Conservation (phyloP, 768 basidiomycete genomes). For the Lactarius indigo region DNA sequence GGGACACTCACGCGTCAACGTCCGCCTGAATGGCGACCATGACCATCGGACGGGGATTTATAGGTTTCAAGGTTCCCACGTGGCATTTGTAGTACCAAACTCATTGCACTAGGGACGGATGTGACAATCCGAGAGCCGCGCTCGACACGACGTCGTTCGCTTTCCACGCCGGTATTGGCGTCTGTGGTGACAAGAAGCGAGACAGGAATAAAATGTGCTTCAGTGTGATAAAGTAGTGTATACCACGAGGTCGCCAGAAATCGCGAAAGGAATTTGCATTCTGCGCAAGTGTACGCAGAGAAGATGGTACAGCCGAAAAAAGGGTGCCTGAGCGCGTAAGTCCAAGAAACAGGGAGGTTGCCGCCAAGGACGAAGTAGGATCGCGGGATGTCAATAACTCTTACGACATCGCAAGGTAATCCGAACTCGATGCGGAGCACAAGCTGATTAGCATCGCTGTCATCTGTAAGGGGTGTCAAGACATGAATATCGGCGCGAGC, state of each 20-base stretch:
- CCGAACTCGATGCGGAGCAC: slow-evolving; percentile 14
- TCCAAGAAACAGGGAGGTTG: slow-evolving; percentile 12
- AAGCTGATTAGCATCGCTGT: slow-evolving; percentile 5
- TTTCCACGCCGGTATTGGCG: slow-evolving; percentile 29
- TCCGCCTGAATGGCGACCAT: slow-evolving; percentile 79
- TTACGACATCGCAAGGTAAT: slow-evolving; percentile 12
- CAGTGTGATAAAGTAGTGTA: slow-evolving; percentile 83
- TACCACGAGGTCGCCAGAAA: slow-evolving; percentile 73
- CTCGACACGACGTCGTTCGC: slow-evolving; percentile 81
- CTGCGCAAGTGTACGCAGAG: slow-evolving; percentile 38
- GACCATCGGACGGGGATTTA: slow-evolving; percentile 89
- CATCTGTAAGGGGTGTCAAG: slow-evolving; percentile 7
- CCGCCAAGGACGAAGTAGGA: background rate
- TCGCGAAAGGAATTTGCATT: slow-evolving; percentile 70
- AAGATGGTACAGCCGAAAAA: slow-evolving; percentile 5
- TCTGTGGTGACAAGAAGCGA: slow-evolving; percentile 29
- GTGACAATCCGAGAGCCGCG: slow-evolving; percentile 87
- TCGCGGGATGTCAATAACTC: background rate
- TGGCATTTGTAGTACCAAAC: slow-evolving; percentile 94
- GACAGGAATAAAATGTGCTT: slow-evolving; percentile 70
- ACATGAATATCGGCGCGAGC: background rate
- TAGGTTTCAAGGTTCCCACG: slow-evolving; percentile 94
- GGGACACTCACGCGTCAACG: slow-evolving; percentile 58
- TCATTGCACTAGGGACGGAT: slow-evolving; percentile 84
- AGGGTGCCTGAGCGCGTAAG: slow-evolving; percentile 18